Percentiles rank a stretch among this genome's conserved stretches.
Conservation (phyloP, 306 rosid species). For the Amphicarpaea edgeworthii region DNA sequence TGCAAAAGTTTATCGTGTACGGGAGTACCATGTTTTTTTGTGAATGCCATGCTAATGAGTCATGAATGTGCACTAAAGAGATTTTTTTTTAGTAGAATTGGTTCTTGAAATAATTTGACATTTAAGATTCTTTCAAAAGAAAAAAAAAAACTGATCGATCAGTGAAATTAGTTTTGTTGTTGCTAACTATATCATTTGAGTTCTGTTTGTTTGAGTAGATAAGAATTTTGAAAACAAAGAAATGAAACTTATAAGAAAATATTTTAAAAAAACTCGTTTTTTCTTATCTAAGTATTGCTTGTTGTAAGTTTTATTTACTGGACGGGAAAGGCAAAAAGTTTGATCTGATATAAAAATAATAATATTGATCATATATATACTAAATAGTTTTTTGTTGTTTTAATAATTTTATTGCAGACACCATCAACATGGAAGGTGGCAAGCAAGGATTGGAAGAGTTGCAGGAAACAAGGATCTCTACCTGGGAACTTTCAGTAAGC, state of each 20-base stretch:
- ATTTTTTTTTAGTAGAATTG: neutral
- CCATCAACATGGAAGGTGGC: constrained; percentile 98
- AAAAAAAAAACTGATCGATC: no score
- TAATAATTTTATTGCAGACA: constrained; percentile 58
- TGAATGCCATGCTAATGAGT: neutral
- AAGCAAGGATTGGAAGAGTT: constrained; percentile 95
- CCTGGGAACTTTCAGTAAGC: constrained; percentile 88
- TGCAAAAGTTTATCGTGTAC: neutral
- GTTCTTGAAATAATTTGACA: neutral
- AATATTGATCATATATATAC: neutral
- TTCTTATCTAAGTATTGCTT: no score
- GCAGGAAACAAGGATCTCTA: constrained; percentile 97
- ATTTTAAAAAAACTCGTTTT: neutral
- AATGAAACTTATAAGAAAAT: neutral
- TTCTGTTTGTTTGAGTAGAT: neutral
- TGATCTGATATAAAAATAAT: neutral
- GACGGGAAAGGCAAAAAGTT: neutral
- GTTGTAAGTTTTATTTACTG: neutral
- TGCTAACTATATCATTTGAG: no score
- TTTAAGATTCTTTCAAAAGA: neutral
- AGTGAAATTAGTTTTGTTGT: no score
- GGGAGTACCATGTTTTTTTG: neutral
- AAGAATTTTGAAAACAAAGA: neutral
- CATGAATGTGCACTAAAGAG: neutral
- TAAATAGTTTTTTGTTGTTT: neutral